A percentile compares a stretch with the other conserved stretches of the same genome.
phyloP scores from a whole-genome alignment of 2,329 filamentous ascomycete genomes.

The Keithomyces neogunnii region DNA sequence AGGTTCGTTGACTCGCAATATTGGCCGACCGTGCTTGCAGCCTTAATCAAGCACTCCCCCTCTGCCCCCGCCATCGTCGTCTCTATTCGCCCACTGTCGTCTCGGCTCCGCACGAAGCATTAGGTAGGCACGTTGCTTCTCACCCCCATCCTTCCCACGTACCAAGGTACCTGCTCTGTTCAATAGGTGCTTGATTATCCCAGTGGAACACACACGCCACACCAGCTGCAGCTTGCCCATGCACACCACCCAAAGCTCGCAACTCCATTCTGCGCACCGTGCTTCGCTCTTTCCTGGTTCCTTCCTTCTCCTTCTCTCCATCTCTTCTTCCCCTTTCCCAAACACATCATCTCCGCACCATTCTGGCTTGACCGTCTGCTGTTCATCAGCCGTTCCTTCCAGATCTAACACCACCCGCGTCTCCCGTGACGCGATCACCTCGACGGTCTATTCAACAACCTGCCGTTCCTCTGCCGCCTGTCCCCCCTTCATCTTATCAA shows the following conservation, averaged over 20 bases:
- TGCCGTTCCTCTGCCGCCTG: background rate
- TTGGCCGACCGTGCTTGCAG: background rate
- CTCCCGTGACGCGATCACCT: background rate
- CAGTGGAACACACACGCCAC: background rate
- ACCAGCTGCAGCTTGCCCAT: background rate
- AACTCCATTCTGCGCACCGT: background rate
- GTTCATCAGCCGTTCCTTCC: background rate
- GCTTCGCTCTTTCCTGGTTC: background rate
- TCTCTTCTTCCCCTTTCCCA: background rate
- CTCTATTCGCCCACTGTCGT: background rate
- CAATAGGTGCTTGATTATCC: no score
- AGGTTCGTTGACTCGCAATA: background rate
- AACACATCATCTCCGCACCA: background rate
- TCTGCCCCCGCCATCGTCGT: background rate
- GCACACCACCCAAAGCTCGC: background rate
- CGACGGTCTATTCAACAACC: background rate
- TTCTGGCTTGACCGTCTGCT: background rate
- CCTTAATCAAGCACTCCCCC: background rate
- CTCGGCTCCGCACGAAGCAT: no score
- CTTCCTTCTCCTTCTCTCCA: constrained; percentile 1
- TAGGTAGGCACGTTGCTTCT: no score
- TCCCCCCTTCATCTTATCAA: background rate
- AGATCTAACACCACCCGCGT: background rate
- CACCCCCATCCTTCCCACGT: no score
- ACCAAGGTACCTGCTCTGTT: no score